Evolutionary conservation across 1,139 yeast genomes (phyloP), one percentile per base, ranked within the genome.

Genomic region (Candida sojae): DNA sequence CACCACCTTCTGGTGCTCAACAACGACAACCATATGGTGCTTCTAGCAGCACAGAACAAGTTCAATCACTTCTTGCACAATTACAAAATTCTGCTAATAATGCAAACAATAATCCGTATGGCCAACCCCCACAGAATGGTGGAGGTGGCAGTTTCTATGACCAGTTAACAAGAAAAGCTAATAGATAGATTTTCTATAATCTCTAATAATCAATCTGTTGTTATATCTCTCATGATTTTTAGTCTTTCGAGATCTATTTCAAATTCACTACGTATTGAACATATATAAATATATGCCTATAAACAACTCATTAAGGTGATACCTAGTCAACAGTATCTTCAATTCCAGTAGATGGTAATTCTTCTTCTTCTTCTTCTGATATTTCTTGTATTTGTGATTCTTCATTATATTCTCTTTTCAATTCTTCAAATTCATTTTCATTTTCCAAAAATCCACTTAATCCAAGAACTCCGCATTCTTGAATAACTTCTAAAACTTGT

Each of bases 391-490:
- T n/a, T 12, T 75, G 74, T 13, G 25, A 23, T 33, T 43, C 43
- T 26, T 53, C 47, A 45, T 75, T 75, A 52, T 79, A 78, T 51
- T 78, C 77, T 47, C 73, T 67, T 59, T 82, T 79, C 55, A 86
- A 70, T 53, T 82, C 77, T 50, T 84, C 75, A 72, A 88, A 89
- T 52, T 88, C 88, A 17, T 80, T 70, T 56, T 86, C 92, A 63
- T 88, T 86, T 58, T 89, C 93, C 50, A 89, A 69, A 53, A 86
- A 73, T 8, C 88, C 93, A 57, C 83, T 86, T 32, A 93, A 83
- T 34, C 93, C 89, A 59, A 93, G 83, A 28, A 90, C 92, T 6
- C 92, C 93, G 60, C 93, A 86, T 60, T 85, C 82, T 57, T 90
- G 88, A 59, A 93, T 83, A 47, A 82, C 66, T 51, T 86, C 92